phyloP scores from a whole-genome alignment of 2,329 filamentous ascomycete species.

The Cladophialophora chaetospira region DNA sequence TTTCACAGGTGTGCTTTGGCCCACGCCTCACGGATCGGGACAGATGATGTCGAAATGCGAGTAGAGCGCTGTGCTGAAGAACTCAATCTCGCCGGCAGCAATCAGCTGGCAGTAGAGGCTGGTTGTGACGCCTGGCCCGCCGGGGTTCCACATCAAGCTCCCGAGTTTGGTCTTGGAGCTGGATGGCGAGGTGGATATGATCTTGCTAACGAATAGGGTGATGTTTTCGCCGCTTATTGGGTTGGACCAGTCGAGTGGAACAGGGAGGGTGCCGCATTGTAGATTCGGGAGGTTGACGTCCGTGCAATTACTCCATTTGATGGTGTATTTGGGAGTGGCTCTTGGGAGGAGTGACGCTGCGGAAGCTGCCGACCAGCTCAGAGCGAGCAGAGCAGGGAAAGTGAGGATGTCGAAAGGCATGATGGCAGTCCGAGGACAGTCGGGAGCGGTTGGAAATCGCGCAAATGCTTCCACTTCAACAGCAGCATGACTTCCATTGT shows the following conservation, averaged over 20 bases:
- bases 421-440: no score
- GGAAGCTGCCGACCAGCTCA: neutral
- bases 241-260: conserved; percentile 39
- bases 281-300: conserved; percentile 4
- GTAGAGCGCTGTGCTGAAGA: conserved; percentile 35
- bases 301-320: conserved; percentile 11
- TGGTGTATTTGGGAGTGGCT: conserved; percentile 7
- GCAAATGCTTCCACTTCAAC: no score
- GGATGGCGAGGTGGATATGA: conserved; percentile 32
- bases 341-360: neutral
- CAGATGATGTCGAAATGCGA: conserved; percentile 48
- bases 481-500: no score
- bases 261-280: conserved; percentile 24
- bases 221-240: conserved; percentile 36
- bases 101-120: neutral
- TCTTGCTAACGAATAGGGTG: conserved; percentile 35
- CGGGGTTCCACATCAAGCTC: conserved; percentile 40
- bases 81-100: neutral
- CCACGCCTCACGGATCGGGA: conserved; percentile 49
- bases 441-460: no score
- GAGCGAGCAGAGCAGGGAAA: neutral
- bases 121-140: conserved; percentile 40
- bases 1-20: conserved; percentile 43
- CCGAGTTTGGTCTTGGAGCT: conserved; percentile 33
- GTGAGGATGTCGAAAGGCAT: no score